phyloP scores from a whole-genome alignment of 768 basidiomycete species.

The Boletus sp. region DNA sequence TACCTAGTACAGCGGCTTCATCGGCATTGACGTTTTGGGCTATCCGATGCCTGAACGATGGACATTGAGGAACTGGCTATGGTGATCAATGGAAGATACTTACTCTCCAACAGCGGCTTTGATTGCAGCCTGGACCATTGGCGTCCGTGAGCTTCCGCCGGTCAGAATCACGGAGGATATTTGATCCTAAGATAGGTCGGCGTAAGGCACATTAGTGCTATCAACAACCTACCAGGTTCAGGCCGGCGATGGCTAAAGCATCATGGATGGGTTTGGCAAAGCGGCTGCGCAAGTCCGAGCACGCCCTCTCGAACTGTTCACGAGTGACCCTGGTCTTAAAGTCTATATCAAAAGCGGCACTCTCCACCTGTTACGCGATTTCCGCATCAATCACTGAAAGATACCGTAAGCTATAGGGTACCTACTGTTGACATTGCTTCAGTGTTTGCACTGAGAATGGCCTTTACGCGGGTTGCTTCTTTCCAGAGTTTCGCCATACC shows the following conservation, averaged over 20 bases:
- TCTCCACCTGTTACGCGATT: slow-evolving; percentile 64
- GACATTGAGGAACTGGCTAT: neutral
- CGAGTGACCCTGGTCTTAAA: slow-evolving; percentile 78
- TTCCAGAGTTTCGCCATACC: slow-evolving; percentile 95
- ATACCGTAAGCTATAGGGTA: neutral
- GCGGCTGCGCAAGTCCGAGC: slow-evolving; percentile 56
- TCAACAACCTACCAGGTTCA: slow-evolving; percentile 54
- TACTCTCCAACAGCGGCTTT: slow-evolving; percentile 75
- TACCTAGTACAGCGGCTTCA: slow-evolving; percentile 89
- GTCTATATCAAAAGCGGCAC: slow-evolving; percentile 86
- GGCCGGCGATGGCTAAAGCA: slow-evolving; percentile 61
- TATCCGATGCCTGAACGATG: slow-evolving; percentile 61
- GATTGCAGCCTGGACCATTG: slow-evolving; percentile 86
- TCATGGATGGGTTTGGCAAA: slow-evolving; percentile 74
- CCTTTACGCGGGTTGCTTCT: slow-evolving; percentile 88
- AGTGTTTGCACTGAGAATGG: slow-evolving; percentile 87
- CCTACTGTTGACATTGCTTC: slow-evolving; percentile 72
- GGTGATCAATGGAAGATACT: slow-evolving; percentile 26
- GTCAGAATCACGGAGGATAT: slow-evolving; percentile 89
- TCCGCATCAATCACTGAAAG: neutral
- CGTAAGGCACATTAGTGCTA: neutral
- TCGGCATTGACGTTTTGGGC: slow-evolving; percentile 96
- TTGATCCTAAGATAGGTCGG: slow-evolving; percentile 51
- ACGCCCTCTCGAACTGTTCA: slow-evolving; percentile 72
- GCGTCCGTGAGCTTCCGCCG: slow-evolving; percentile 86